phyloP scores from a whole-genome alignment of 805 yeast genomes.

The Wickerhamiella vanderwaltii region DNA sequence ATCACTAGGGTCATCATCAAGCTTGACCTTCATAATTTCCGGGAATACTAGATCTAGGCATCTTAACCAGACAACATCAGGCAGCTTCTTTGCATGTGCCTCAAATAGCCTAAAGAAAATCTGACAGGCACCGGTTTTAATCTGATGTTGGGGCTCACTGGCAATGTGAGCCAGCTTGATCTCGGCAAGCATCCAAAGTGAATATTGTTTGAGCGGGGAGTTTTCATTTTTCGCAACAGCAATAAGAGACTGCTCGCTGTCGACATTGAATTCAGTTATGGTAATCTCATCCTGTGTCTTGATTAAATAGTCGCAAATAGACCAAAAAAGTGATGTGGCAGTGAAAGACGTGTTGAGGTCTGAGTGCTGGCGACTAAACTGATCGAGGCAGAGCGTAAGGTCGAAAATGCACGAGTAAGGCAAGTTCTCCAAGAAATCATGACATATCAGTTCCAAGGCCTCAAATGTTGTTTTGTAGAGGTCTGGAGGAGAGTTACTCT shows the following conservation, averaged over 20 bases:
- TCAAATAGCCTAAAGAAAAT: conserved; percentile 76
- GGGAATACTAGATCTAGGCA: conserved; percentile 53
- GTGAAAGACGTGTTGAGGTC: conserved; percentile 85
- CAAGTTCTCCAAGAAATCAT: conserved; percentile 65
- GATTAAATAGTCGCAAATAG: conserved; percentile 61
- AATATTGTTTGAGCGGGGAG: conserved; percentile 23
- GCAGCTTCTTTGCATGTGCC: conserved; percentile 47
- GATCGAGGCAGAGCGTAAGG: conserved; percentile 58
- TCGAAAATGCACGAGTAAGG: conserved; percentile 53
- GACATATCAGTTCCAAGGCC: conserved; percentile 69
- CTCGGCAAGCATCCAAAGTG: conserved; percentile 54
- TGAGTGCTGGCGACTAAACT: conserved; percentile 55
- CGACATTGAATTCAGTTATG: neutral
- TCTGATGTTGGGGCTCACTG: conserved; percentile 58
- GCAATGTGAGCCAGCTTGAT: conserved; percentile 51
- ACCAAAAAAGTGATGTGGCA: conserved; percentile 85
- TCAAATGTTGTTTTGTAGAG: conserved; percentile 63
- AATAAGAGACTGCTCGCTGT: conserved; percentile 17
- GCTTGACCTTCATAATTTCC: conserved; percentile 22
- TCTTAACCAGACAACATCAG: conserved; percentile 48
- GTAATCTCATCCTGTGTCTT: conserved; percentile 6
- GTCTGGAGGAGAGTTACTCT: conserved; percentile 23
- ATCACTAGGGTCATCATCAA: conserved; percentile 24
- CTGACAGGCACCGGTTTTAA: conserved; percentile 79
- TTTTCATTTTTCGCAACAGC: conserved; percentile 19